phyloP scores from a whole-genome alignment of 768 basidiomycete species.

The Russula vinacea region DNA sequence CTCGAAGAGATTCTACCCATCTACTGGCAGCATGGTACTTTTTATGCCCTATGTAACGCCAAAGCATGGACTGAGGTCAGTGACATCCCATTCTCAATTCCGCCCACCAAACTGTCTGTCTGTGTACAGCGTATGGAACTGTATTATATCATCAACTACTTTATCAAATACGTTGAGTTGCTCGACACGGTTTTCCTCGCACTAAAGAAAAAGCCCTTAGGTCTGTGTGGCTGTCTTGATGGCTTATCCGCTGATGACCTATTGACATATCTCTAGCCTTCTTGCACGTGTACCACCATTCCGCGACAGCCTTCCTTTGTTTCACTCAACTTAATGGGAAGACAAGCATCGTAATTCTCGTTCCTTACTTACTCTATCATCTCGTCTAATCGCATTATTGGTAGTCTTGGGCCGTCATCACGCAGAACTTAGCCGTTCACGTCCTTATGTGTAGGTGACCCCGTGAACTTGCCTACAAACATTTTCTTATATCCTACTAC shows the following conservation, averaged over 20 bases:
- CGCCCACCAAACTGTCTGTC: neutral
- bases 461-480: neutral
- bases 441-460: conserved; percentile 88
- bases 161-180: conserved; percentile 96
- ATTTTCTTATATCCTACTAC: conserved; percentile 23
- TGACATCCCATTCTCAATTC: conserved; percentile 30
- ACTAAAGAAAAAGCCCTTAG: conserved; percentile 96
- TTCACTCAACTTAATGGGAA: conserved; percentile 91
- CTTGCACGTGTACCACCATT: conserved; percentile 98
- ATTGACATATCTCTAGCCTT: conserved; percentile 58
- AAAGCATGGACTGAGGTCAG: conserved; percentile 85
- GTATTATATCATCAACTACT: conserved; percentile 99
- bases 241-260: conserved; percentile 7
- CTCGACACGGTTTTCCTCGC: conserved; percentile 96
- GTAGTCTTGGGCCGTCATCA: conserved; percentile 97
- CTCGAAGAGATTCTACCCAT: conserved; percentile 87
- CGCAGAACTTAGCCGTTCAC: conserved; percentile 87
- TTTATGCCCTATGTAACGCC: conserved; percentile 72
- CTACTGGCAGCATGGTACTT: conserved; percentile 65
- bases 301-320: conserved; percentile 93
- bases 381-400: neutral
- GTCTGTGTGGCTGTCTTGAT: conserved; percentile 45
- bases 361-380: neutral
- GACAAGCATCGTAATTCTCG: conserved; percentile 71
- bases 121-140: conserved; percentile 74